Base-by-base conservation (phyloP, 2,329 filamentous ascomycete genomes). In the Chalaropsis ovoidea region DNA sequence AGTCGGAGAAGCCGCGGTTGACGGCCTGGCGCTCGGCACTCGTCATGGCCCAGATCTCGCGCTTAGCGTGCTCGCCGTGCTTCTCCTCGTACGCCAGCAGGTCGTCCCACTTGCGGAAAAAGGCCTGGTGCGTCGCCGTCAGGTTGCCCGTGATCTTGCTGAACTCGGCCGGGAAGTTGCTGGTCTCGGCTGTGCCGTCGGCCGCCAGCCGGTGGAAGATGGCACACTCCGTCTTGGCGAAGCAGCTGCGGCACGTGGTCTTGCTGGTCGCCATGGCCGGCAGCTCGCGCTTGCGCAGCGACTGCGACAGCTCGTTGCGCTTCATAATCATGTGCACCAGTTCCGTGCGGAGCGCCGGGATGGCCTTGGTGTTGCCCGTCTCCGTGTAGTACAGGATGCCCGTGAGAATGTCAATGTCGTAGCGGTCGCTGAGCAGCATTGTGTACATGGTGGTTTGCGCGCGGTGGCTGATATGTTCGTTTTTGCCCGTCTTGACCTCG, bases 341-440 rank as follows among this genome's bases (percentile, higher is more conserved):
- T 73, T 99, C 94, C 70, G 90, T 87, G 45, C 90, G 84, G 67
- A 97, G 82, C 6, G 90, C 86, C 2, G 91, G 90, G 54, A 99
- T 89, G 24, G 91, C 86, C 70, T 90, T 85, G 13, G 88, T 95
- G 69, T 90, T 87, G 0, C 91, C 93, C 1, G 86, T 90, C 73
- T 97, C 94, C 78, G 96, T 88, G 72, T 99, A 99, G 74, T 96
- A 99, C 11, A 99, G 78, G 65, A 99, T 85, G 7, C 94, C 94
- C 70, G 91, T 96, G 52, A 86, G 85, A 68, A 97, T 88, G 64
- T 96, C 86, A 65, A 97, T 84, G 76, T 99, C 91, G 74, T 99
- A 99, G 69, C 94, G 86, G 76, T 99, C 93, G 22, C 92, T 95
- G 62, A 99, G 79, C 15, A 99, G 79, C 31, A 99, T 78, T 52